These are phyloP conservation scores for Triglochin maritima DNA, from an alignment of 106 monocot species.

Conservation along the genomic window DNA sequence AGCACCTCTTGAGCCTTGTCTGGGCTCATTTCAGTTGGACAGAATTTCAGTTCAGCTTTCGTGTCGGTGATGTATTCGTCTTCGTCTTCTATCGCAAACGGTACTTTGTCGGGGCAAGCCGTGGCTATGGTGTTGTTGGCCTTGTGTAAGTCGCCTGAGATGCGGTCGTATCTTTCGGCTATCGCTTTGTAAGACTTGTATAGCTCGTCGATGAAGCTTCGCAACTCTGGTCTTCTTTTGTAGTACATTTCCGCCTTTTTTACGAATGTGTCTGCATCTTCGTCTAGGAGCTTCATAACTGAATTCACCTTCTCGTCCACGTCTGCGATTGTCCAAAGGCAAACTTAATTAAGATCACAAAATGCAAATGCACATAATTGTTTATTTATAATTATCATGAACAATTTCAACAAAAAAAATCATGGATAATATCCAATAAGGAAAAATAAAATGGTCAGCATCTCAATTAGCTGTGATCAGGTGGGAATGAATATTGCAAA, in stretches of 20 bases:
- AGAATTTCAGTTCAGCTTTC: not conserved
- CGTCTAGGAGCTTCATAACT: slow-evolving; percentile 14
- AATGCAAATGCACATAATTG: no score
- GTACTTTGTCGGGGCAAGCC: slow-evolving; percentile 21
- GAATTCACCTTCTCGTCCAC: slow-evolving; percentile 18
- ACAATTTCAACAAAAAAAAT: no score
- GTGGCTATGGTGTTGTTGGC: slow-evolving; percentile 28
- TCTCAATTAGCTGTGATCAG: no score
- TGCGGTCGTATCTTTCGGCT: slow-evolving; percentile 22
- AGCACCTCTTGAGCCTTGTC: slow-evolving; percentile 13
- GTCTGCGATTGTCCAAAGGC: not conserved
- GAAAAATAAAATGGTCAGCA: no score
- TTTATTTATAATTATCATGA: no score
- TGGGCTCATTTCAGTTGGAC: not conserved
- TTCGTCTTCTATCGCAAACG: slow-evolving; percentile 9
- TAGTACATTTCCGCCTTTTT: slow-evolving; percentile 27
- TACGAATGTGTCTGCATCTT: slow-evolving; percentile 21
- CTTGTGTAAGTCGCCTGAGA: slow-evolving; percentile 25
- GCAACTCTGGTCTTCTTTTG: slow-evolving; percentile 18
- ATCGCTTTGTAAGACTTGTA: slow-evolving; percentile 20
- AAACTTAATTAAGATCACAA: no score
- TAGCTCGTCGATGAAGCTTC: slow-evolving; percentile 15
- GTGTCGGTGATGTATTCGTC: slow-evolving; percentile 3
- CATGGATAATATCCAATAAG: no score
- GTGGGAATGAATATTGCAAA: no score